Base-by-base conservation (phyloP, 2,329 filamentous ascomycete species). In the Exophiala calicioides region DNA sequence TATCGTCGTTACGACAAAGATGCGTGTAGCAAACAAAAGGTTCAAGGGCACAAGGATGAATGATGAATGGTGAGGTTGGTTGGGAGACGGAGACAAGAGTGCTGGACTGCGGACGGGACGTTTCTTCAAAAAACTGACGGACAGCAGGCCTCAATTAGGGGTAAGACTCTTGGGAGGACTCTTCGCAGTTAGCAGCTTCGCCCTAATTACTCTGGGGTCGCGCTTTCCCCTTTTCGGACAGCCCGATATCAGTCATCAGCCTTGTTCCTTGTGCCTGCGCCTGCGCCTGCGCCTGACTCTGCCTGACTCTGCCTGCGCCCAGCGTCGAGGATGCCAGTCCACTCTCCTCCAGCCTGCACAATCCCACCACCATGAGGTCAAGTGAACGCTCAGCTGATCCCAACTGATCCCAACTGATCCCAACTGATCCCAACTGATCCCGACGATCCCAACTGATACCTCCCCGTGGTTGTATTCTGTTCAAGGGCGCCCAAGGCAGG, bases 161-260 rank as follows among this genome's bases (percentile, higher is more conserved):
- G 50, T 42, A 45, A 38, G 26, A n/a, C n/a, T n/a, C n/a, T 19
- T 45, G 23, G 19, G 21, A 31, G 24, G 34, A 32, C 38, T 48
- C 44, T 24, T 36, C 32, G 30, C 21, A 34, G 33, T 38, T 21
- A 33, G 15, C 32, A 31, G 26, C 44, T 15, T 31, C 15, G 7
- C 30, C 8, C 21, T 12, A 16, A 2, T 30, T 33, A 38, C 31
- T 49, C 49, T 42, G 55, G 53, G 52, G 53, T 48, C 36, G 37
- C 48, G 38, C 53, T 49, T 56, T 49, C 46, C 53, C 49, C 34
- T 15, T 45, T 56, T 44, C 18, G 42, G 47, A 19, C 37, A 19
- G 15, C 27, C 9, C 24, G 7, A 27, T 27, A 7, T 27, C 24
- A 27, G 34, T 34, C 38, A 15, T 15, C 35, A 27, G 35, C 35